phyloP scores from a whole-genome alignment of 257 asterid species.

The Solanum dulcamara region DNA sequence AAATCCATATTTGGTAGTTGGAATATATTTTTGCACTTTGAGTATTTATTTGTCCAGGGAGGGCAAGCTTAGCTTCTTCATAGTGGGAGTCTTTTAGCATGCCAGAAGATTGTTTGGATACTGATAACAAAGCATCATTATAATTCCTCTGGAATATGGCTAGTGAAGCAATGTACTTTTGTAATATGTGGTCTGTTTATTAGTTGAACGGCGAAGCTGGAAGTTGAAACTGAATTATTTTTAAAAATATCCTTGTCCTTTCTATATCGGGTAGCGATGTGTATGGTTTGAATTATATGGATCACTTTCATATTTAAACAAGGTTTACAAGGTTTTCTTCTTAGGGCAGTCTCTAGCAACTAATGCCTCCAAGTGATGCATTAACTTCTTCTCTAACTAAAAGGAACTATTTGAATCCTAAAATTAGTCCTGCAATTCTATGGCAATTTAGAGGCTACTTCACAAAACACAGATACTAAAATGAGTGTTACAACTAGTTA shows the following conservation, averaged over 20 bases:
- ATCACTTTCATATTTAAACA: not conserved
- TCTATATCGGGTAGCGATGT: not conserved
- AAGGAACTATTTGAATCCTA: not conserved
- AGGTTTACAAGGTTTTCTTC: not conserved
- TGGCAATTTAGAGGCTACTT: not conserved
- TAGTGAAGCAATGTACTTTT: not conserved
- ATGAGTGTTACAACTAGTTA: not conserved
- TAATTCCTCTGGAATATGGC: not conserved
- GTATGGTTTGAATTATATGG: not conserved
- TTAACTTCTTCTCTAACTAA: not conserved
- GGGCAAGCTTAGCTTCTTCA: not conserved
- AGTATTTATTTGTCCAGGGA: not conserved
- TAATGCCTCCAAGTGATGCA: not conserved
- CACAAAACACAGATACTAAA: not conserved
- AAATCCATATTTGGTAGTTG: not conserved
- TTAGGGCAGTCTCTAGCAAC: not conserved
- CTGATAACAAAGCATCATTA: not conserved
- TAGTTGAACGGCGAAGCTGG: not conserved
- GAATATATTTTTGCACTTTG: not conserved
- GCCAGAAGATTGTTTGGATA: not conserved
- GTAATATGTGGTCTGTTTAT: not conserved
- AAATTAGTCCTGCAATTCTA: not conserved
- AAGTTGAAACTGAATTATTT: not conserved
- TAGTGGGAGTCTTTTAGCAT: not conserved
- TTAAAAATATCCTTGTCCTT: not conserved